Evolutionary conservation across 345 rosid species (phyloP), one percentile per base, ranked within the genome.

Genomic region (Euclidium syriacum): DNA sequence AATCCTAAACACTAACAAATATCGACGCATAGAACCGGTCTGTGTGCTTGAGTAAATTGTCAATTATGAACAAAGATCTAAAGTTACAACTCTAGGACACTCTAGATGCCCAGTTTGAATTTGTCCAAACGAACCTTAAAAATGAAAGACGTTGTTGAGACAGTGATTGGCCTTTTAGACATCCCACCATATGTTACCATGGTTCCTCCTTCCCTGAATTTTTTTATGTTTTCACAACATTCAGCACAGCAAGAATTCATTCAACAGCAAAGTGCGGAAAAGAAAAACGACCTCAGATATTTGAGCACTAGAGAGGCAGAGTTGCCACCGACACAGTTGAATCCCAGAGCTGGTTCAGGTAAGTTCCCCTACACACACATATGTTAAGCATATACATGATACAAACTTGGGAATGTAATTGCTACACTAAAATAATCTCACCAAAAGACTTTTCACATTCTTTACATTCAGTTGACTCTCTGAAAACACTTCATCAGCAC

Each of bases 101-200:
- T 19, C 6, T 14, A n/a, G 30, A 52, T 19, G 15, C 7, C 7
- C 4, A 54, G 8, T 30, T 3, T 19, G 12, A 9, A 9, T 24
- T 15, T 32, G 10, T 32, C 19, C 4, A 1, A 46, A 56, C 14
- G 12, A 20, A 83, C 97, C 86, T 81, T 73, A 43, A 94, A 87
- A 76, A 94, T 90, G 76, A 94, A 85, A 22, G 86, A 63, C 16
- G 99, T 77, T 52, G 97, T 87, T 58, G 97, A 72, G 18, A 80
- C 85, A 1, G 88, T 83, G 67, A 90, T 54, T 47, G 99, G 96
- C 65, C 79, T 85, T 70, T 84, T 90, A 15, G 97, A 85, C 99
- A 94, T 87, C 54, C 99, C 91, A 43, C 96, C 99, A 70, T 90
- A 94, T 18, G 99, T 90, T 53, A 85, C 96, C 97, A 83, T 85